Evolutionary conservation across 148 eudicot genomes (phyloP), one percentile per base, ranked within the genome.

Genomic region (Linanthus parryae): DNA sequence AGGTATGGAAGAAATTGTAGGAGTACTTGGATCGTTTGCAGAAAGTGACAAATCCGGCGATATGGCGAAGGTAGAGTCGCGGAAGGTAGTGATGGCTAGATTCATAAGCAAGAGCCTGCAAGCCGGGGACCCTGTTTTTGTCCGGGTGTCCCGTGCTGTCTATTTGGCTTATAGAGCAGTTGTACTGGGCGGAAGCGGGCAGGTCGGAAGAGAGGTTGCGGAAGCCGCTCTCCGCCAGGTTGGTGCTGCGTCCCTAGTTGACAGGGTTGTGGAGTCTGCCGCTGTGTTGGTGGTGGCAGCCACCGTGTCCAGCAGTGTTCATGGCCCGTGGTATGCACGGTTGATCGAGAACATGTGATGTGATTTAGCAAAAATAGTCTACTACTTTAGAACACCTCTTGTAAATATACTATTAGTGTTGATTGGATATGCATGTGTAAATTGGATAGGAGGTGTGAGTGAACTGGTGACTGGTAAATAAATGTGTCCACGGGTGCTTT

Each of bases 141-240:
- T 27, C 7, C 52, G 61, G 35, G 81, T 79, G 29, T 71, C 84
- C 18, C 69, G 59, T 24, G 77, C 84, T 7, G 49, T 75, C 5
- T 71, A 79, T 62, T 20, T 62, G 50, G 81, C 80, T 64, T 31
- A 41, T n/a, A 75, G 81, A 68, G 81, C 74, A 9, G 66, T 62
- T 15, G 73, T 75, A 2, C 70, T 79, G 1, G 77, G 75, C 12
- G 81, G 77, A 29, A 52, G 56, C 8, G 69, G 74, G 8, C 29
- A 37, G 0, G 23, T 14, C 0, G 84, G 77, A 44, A 58, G 73
- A 59, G 70, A 52, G 8, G 19, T 74, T 36, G 74, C 80, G 0
- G 80, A 71, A 38, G 21, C 14, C 12, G 65, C 71, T 5, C 64
- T 77, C 18, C 66, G 65, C 21, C 66, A 65, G 49, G 73, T 73